These are phyloP conservation scores for Pochonia chlamydosporia DNA, from an alignment of 2,329 filamentous ascomycete species.

Conservation along the genomic window DNA sequence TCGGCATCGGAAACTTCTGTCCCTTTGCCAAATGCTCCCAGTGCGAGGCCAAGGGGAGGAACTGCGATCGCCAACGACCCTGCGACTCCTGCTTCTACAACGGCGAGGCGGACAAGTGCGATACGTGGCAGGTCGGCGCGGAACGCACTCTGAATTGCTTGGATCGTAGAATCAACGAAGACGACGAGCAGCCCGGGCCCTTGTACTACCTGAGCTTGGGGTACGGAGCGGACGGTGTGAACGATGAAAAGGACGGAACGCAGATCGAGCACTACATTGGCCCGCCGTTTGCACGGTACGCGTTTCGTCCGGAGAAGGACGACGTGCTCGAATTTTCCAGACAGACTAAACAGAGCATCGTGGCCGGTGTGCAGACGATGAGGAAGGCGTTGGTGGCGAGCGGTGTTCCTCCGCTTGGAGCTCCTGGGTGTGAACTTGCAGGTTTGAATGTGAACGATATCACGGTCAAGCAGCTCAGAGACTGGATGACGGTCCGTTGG, in stretches of 20 bases:
- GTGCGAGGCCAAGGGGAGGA: conserved; percentile 15
- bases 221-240: conserved; percentile 22
- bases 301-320: neutral
- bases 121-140: neutral
- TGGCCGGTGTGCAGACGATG: neutral
- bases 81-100: conserved; percentile 27
- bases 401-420: conserved; percentile 3
- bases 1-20: conserved; percentile 24
- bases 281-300: conserved; percentile 11
- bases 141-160: neutral
- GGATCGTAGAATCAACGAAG: conserved; percentile 10
- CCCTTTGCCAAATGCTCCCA: conserved; percentile 19
- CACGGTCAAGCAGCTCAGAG: neutral
- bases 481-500: neutral
- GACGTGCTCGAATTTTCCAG: neutral
- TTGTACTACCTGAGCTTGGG: conserved; percentile 29
- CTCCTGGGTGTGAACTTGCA: neutral
- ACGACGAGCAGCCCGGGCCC: conserved; percentile 15
- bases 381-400: neutral
- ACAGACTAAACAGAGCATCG: neutral
- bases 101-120: conserved; percentile 7
- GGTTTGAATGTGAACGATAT: neutral
- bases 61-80: conserved; percentile 31
- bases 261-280: conserved; percentile 21
- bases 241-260: conserved; percentile 18